Conservation (phyloP, 805 yeast species). For the Wickerhamiella galacta region DNA sequence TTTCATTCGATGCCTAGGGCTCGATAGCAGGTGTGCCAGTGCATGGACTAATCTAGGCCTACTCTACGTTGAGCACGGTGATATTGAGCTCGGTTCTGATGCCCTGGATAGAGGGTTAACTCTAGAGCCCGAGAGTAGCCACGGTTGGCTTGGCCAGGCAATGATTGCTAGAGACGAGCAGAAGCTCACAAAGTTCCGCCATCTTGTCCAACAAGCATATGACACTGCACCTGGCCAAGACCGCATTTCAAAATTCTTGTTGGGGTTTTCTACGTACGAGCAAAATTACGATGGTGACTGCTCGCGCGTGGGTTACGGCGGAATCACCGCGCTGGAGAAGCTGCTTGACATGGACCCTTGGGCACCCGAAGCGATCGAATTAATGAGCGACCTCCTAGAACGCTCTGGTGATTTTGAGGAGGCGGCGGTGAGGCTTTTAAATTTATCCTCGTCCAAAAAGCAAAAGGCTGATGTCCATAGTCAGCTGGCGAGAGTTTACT, state of each 20-base stretch:
- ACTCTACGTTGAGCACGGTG: conserved; percentile 52
- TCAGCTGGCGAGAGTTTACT: conserved; percentile 52
- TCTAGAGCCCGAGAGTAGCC: conserved; percentile 55
- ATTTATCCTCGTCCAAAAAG: neutral
- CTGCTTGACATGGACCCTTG: conserved; percentile 31
- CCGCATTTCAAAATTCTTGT: conserved; percentile 51
- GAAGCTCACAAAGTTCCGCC: conserved; percentile 31
- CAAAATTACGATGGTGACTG: conserved; percentile 16
- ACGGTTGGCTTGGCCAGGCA: conserved; percentile 82
- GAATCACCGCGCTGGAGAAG: conserved; percentile 31
- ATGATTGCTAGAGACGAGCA: conserved; percentile 26
- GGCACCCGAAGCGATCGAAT: conserved; percentile 13
- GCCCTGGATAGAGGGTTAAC: conserved; percentile 64
- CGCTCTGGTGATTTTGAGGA: conserved; percentile 44
- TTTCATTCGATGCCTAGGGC: conserved; percentile 60
- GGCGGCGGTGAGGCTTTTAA: conserved; percentile 27
- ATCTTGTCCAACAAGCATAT: conserved; percentile 61
- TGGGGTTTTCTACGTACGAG: conserved; percentile 41
- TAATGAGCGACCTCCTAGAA: conserved; percentile 32
- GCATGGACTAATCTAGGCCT: conserved; percentile 76
- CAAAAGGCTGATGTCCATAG: conserved; percentile 2
- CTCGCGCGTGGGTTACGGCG: no score
- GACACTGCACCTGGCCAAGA: conserved; percentile 59
- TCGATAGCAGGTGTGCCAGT: conserved; percentile 48
- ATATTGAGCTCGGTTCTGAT: conserved; percentile 52